Percentiles rank a stretch among this genome's conserved stretches.
Evolutionary conservation across 2,329 filamentous ascomycete species (phyloP).

Genomic region (Plenodomus biglobosus): DNA sequence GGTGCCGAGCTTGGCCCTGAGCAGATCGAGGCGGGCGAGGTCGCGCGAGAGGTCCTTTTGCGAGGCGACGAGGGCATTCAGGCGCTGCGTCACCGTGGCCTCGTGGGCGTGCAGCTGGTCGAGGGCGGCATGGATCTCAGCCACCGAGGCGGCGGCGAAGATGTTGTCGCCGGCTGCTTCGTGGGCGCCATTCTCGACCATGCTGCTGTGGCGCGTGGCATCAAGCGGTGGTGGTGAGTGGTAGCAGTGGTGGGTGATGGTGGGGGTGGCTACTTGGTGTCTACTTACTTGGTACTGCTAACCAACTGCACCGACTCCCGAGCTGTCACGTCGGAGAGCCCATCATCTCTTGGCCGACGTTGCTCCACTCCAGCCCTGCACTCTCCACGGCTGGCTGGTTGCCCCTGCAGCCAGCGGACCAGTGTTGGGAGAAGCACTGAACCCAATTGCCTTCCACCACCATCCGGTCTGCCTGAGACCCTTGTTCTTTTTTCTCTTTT

Average conservation of each 20-base stretch:
- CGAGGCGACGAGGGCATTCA: conserved; percentile 76
- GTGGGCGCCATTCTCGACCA: conserved; percentile 25
- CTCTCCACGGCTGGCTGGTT: neutral
- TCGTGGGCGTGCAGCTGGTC: conserved; percentile 75
- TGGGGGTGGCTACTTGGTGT: too few species aligned
- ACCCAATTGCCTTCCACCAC: neutral
- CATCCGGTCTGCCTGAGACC: too few species aligned
- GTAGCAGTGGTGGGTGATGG: too few species aligned
- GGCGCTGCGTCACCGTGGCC: conserved; percentile 68
- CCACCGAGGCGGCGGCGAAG: conserved; percentile 70
- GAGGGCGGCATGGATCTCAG: conserved; percentile 78
- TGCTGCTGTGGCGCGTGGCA: conserved; percentile 13
- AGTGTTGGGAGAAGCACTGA: neutral
- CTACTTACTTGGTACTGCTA: too few species aligned
- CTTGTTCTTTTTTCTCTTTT: neutral
- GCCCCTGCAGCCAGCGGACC: conserved; percentile 1
- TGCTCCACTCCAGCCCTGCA: neutral
- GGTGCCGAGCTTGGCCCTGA: conserved; percentile 83
- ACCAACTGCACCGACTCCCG: too few species aligned
- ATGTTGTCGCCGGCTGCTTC: conserved; percentile 32
- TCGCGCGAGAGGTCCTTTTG: conserved; percentile 87
- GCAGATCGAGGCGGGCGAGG: conserved; percentile 80
- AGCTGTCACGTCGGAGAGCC: too few species aligned
- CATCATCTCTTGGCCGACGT: conserved; percentile 1
- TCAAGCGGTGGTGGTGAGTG: neutral